A percentile compares a stretch with the other conserved stretches of the same genome.
Evolutionary conservation across 208 protist genomes (phyloP).

Genomic region (Phytomonas serpens): DNA sequence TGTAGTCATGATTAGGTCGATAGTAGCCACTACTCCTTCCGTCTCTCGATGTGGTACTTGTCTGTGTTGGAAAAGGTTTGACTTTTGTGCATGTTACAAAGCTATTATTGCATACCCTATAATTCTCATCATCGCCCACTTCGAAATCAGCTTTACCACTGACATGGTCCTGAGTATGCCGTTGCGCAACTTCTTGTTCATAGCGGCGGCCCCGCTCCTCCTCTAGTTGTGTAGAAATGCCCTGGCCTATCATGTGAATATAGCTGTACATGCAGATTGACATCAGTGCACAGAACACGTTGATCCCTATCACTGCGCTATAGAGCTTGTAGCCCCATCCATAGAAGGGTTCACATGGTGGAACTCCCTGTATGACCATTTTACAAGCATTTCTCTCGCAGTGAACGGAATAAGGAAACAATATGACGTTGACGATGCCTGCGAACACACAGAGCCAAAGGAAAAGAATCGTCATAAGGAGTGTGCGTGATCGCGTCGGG

Average conservation of each 20-base stretch:
- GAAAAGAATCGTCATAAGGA: conserved; percentile 23
- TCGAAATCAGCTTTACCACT: neutral
- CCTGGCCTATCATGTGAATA: conserved; percentile 28
- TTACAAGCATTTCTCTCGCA: conserved; percentile 40
- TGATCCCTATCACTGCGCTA: conserved; percentile 36
- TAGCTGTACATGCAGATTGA: conserved; percentile 51
- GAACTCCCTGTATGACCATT: conserved; percentile 13
- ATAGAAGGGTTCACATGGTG: conserved; percentile 23
- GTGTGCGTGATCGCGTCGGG: conserved; percentile 38
- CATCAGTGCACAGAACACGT: conserved; percentile 32
- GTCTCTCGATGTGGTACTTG: neutral
- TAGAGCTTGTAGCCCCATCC: conserved; percentile 52
- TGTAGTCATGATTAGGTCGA: neutral
- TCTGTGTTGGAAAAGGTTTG: neutral
- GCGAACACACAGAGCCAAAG: conserved; percentile 19
- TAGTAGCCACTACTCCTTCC: neutral
- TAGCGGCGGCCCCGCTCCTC: conserved; percentile 16
- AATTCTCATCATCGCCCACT: neutral
- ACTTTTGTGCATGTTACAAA: neutral
- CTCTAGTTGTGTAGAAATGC: conserved; percentile 19
- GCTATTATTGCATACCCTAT: neutral
- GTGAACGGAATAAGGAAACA: conserved; percentile 43
- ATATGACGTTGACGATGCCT: conserved; percentile 33
- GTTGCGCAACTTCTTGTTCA: conserved; percentile 9
- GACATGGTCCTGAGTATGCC: conserved; percentile 10